A percentile compares a stretch with the other conserved stretches of the same genome.
Evolutionary conservation across 2,329 filamentous ascomycete genomes (phyloP).

Genomic region (Aspergillus glaucus): DNA sequence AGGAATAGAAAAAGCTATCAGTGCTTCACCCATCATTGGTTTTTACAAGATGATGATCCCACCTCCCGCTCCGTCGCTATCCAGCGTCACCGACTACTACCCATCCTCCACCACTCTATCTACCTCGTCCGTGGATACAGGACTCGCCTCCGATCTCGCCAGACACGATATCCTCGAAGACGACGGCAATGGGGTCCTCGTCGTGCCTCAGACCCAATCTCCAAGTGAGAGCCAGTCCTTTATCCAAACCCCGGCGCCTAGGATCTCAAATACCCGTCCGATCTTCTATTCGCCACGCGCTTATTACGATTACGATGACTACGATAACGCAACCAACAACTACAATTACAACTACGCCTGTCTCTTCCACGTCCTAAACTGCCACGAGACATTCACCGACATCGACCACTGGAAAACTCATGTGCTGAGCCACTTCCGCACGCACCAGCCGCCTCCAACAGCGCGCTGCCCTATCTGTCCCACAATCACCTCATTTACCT

Average conservation of each 20-base stretch:
- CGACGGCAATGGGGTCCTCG: conserved; percentile 23
- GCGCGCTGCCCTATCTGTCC: conserved; percentile 42
- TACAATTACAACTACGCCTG: conserved; percentile 26
- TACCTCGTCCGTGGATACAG: conserved; percentile 26
- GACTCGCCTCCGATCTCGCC: conserved; percentile 16
- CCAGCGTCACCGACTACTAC: conserved; percentile 14
- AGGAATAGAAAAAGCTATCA: too few relatives aligned
- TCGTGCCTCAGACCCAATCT: conserved; percentile 11
- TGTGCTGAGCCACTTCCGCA: conserved; percentile 41
- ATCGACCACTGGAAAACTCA: conserved; percentile 37
- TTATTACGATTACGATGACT: not conserved
- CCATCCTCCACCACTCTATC: conserved; percentile 23
- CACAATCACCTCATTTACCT: not conserved
- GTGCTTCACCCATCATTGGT: too few relatives aligned
- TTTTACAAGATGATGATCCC: not conserved
- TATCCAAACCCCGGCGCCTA: too few relatives aligned
- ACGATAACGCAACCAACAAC: conserved; percentile 4
- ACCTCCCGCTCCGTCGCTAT: conserved; percentile 23
- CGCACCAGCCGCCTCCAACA: conserved; percentile 32
- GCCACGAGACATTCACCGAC: conserved; percentile 34
- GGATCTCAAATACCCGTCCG: too few relatives aligned
- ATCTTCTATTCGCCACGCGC: not conserved
- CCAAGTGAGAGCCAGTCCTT: too few relatives aligned
- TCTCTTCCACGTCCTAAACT: conserved; percentile 42
- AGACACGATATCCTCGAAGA: conserved; percentile 20